Base-by-base conservation (phyloP, 805 yeast species). In the Priceomyces haplophilus region DNA sequence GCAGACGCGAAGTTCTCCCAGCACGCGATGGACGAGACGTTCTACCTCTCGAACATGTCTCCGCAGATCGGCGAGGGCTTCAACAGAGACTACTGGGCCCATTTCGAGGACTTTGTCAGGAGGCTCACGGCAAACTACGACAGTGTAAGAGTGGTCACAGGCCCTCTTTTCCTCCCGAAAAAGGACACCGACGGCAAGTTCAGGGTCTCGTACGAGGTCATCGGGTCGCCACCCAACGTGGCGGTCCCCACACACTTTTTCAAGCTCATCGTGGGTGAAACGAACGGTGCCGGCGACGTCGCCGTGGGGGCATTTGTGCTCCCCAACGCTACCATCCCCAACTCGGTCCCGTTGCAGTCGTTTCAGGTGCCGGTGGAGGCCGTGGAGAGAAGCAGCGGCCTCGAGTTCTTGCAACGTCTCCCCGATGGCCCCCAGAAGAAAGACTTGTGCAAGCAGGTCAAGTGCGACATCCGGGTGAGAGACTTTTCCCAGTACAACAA, bases 1-100 rank as follows among this genome's bases (percentile, higher is more conserved):
- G 98, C 98, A 0, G 86, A 93, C 62, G 97, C 98, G 19, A 89
- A 88, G 59, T 93, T 80, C 66, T 80, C 81, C 24, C 99, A 93
- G 64, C 53, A 61, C 15, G 97, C 97, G 15, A 91, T 93, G 98
- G 84, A 93, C 64, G 96, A 91, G 61, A 93, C 99, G 0, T 93
- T 93, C 57, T 79, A 72, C 49, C 69, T 93, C 53, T 83, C 96
- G 4, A 93, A 93, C 64, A 91, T 93, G 75, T 79, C 95, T 6
- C 99, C 99, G 1, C 99, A 93, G 62, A 96, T 93, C 3, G 99
- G 99, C 3, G 95, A 85, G 4, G 99, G 99, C 0, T 93, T 93
- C 70, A 93, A 93, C 66, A 76, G 99, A 54, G 98, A 93, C 61
- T 72, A 93, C 61, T 93, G 99, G 99, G 95, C 98, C 0, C 96